Base-by-base conservation (phyloP, 306 rosid genomes). In the Ammopiptanthus mongolicus region DNA sequence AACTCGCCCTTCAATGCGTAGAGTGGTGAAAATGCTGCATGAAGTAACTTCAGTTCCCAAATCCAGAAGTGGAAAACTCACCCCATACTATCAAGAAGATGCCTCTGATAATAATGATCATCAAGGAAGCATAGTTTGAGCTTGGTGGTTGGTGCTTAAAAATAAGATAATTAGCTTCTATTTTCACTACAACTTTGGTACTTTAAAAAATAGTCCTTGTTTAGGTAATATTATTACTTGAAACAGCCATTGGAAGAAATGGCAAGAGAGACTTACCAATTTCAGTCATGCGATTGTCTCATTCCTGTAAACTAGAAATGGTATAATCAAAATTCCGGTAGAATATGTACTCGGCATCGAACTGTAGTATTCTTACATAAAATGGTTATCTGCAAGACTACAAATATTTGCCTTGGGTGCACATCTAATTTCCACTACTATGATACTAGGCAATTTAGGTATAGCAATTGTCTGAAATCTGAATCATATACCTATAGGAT, bases 1-100 rank as follows among this genome's bases (percentile, higher is more conserved):
- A 62, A 83, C 71, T 14, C 88, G 97, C 1, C 97, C 97, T 18
- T 84, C 97, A 8, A 91, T 91, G 95, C 81, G 95, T 23, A 85
- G 70, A 11, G 93, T 91, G 69, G 97, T 89, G 67, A 91, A 83
- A 73, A 71, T 87, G 87, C 74, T 91, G 56, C 87, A 86, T 19
- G 95, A 89, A 80, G 84, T 78, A 28, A 64, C 78, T 17, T 8
- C 74, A 39, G 83, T 67, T 65, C 52, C 69, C 69, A 86, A 78
- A 65, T 55, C 87, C 65, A 76, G 47, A 69, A 77, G 78, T 34
- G 88, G 90, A 46, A 84, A 70, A 44, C 77, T 89, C 29, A 83
- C 97, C 73, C 95, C 91, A 33, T 86, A 86, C 39, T 91, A 81
- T 70, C 81, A 82, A n/a, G 89, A 83, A 78, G 86, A 84, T 25